Conservation (phyloP, 345 rosid species). For the Punica granatum region DNA sequence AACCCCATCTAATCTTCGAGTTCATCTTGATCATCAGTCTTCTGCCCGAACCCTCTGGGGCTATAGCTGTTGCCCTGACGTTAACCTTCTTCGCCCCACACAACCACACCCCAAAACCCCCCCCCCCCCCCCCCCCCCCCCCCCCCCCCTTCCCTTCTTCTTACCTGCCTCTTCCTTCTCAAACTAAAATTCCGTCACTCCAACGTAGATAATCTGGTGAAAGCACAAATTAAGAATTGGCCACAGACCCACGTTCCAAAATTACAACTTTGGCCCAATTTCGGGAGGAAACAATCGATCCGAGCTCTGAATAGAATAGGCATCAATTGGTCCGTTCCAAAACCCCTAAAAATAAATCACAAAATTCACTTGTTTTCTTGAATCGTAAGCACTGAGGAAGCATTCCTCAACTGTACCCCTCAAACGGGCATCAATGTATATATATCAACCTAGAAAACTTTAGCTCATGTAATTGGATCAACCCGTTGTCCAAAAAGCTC, state of each 20-base stretch:
- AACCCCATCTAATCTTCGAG: not conserved
- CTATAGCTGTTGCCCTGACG: conserved; percentile 43
- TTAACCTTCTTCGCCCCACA: conserved; percentile 44
- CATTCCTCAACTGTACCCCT: too few relatives aligned
- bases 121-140: too few relatives aligned
- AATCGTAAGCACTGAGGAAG: too few relatives aligned
- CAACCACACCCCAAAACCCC: too few relatives aligned
- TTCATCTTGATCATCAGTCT: conserved; percentile 4
- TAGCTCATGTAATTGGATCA: too few relatives aligned
- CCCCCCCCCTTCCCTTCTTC: conserved; percentile 51
- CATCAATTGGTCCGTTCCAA: too few relatives aligned
- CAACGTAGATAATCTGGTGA: conserved; percentile 68
- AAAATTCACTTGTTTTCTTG: too few relatives aligned
- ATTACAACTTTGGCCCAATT: conserved; percentile 10
- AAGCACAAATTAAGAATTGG: not conserved
- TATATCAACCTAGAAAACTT: too few relatives aligned
- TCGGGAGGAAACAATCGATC: not conserved
- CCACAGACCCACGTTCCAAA: conserved; percentile 18
- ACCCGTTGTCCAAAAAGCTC: too few relatives aligned
- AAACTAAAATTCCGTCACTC: conserved; percentile 61
- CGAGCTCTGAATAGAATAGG: not conserved
- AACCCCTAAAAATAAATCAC: too few relatives aligned
- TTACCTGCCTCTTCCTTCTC: conserved; percentile 61
- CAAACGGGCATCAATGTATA: too few relatives aligned
- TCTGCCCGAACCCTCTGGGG: conserved; percentile 20